phyloP scores from a whole-genome alignment of 495 filamentous ascomycete species.

The Neohortaea acidophila region DNA sequence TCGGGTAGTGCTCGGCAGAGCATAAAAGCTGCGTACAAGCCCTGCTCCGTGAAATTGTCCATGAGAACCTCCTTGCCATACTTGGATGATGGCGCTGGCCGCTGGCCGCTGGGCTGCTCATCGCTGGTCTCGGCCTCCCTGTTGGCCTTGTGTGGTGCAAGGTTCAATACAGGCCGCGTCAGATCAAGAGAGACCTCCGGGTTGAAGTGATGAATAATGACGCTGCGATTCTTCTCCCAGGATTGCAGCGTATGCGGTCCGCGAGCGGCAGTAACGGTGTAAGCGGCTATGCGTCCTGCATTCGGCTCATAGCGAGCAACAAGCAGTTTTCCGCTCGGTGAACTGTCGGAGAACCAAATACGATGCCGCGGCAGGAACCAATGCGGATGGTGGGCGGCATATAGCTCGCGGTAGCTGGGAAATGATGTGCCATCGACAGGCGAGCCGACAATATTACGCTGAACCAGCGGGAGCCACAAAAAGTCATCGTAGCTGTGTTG shows the following conservation, averaged over 20 bases:
- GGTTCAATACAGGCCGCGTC: constrained; percentile 52
- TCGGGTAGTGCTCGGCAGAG: constrained; percentile 31
- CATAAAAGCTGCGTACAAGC: constrained; percentile 34
- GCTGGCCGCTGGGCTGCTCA: constrained; percentile 9
- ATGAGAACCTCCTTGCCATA: constrained; percentile 34
- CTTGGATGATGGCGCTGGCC: constrained; percentile 5
- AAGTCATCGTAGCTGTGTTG: constrained; percentile 20
- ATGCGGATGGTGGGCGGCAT: constrained; percentile 54
- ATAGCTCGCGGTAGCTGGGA: constrained; percentile 38
- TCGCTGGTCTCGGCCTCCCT: constrained; percentile 6
- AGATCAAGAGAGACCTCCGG: constrained; percentile 53
- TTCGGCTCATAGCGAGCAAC: constrained; percentile 57
- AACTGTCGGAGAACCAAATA: constrained; percentile 70
- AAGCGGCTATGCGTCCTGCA: constrained; percentile 62
- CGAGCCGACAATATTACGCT: constrained; percentile 15
- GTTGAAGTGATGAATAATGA: constrained; percentile 59
- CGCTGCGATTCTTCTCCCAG: constrained; percentile 52
- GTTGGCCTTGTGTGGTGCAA: constrained; percentile 25
- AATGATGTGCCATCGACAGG: constrained; percentile 11
- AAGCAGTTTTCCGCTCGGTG: constrained; percentile 53
- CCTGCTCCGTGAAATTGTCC: constrained; percentile 33
- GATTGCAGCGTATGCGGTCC: constrained; percentile 34
- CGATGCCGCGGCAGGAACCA: constrained; percentile 73
- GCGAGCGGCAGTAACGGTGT: constrained; percentile 55
- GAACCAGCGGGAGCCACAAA: constrained; percentile 23